phyloP scores from a whole-genome alignment of 1,284 basidiomycete genomes.

The Cutaneotrichosporon spelunceum region DNA sequence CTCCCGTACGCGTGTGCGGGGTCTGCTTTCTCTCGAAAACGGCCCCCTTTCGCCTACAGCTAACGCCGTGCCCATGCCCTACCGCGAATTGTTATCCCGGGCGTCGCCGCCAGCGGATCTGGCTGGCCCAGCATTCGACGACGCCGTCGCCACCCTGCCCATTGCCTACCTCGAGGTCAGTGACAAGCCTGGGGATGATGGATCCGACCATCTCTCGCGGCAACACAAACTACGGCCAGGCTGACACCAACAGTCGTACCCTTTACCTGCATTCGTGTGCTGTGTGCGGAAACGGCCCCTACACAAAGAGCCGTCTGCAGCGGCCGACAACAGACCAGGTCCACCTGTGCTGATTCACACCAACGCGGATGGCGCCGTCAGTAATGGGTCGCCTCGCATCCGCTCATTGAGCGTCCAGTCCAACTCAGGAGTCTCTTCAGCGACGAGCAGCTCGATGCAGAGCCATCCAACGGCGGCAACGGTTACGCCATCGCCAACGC shows the following conservation, averaged over 20 bases:
- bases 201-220: not conserved
- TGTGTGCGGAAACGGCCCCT: not conserved
- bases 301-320: not conserved
- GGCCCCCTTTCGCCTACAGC: not conserved
- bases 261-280: conserved; percentile 11
- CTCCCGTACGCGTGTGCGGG: no score
- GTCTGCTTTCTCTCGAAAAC: not conserved
- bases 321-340: not conserved
- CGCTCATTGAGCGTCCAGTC: not conserved
- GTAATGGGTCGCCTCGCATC: not conserved
- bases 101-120: not conserved
- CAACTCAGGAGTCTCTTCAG: not conserved
- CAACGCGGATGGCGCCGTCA: not conserved
- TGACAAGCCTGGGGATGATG: not conserved
- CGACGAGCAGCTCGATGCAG: not conserved
- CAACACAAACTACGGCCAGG: not conserved
- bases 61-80: not conserved
- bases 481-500: not conserved
- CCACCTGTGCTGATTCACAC: not conserved
- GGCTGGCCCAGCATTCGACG: not conserved
- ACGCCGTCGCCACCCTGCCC: not conserved
- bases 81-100: not conserved
- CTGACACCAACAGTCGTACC: conserved; percentile 10
- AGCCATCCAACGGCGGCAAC: not conserved
- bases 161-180: conserved; percentile 9